Percentiles rank a stretch among this genome's conserved stretches.
phyloP scores from a whole-genome alignment of 1,284 basidiomycete genomes.

The Trametes polyzona region DNA sequence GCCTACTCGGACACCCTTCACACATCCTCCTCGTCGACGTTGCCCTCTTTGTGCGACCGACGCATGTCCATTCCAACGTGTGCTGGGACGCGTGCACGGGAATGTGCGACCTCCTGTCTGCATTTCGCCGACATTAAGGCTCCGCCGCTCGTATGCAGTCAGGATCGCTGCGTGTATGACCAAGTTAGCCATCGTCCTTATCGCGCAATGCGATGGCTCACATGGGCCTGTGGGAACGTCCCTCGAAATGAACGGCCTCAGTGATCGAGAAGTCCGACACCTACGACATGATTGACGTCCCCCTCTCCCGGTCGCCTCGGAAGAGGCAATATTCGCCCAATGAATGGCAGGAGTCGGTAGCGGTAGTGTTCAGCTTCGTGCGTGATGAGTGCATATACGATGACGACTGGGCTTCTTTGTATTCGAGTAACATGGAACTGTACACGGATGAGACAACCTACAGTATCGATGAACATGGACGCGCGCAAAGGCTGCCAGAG shows the following conservation, averaged over 20 bases:
- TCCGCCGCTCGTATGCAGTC: background rate
- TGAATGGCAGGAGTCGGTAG: no score
- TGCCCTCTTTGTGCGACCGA: background rate
- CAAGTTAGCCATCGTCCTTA: background rate
- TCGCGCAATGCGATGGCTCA: background rate
- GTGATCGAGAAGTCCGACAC: background rate
- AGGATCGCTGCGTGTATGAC: background rate
- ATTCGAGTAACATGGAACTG: background rate
- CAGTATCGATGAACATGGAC: background rate
- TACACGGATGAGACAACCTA: background rate
- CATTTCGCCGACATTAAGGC: constrained; percentile 18
- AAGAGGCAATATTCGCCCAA: background rate
- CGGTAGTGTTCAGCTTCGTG: no score
- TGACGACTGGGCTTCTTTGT: no score
- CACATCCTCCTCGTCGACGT: background rate
- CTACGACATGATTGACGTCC: background rate
- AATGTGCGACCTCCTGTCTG: background rate
- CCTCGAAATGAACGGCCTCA: background rate
- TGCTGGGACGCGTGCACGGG: background rate
- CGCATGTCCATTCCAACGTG: background rate
- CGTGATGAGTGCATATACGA: no score
- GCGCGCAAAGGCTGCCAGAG: background rate
- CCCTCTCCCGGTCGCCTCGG: background rate
- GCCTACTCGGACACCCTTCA: no score
- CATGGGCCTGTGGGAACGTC: background rate